A percentile compares a stretch with the other conserved stretches of the same genome.
These are phyloP conservation scores for Colletotrichum sublineola DNA, from an alignment of 2,329 filamentous ascomycete species.

Conservation along the genomic window DNA sequence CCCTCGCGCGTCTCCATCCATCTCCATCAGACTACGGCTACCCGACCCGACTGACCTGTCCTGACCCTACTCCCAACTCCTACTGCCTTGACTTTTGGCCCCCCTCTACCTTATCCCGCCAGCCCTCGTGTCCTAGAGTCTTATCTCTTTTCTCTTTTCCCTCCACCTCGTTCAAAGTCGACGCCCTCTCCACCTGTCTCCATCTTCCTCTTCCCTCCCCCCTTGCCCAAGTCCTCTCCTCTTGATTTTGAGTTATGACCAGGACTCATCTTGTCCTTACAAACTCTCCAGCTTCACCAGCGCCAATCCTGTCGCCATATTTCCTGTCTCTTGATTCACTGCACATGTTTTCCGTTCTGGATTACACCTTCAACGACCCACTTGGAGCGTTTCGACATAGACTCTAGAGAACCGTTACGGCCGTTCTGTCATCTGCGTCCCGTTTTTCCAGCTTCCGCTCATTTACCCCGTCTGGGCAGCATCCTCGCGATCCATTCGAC, in stretches of 20 bases:
- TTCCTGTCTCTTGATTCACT: neutral
- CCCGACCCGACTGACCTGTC: neutral
- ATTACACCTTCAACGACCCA: slow-evolving; percentile 34
- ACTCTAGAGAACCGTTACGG: slow-evolving; percentile 8
- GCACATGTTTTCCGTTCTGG: slow-evolving; percentile 2
- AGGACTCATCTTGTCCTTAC: slow-evolving; percentile 15
- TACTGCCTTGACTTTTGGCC: slow-evolving; percentile 6
- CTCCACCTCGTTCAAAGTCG: slow-evolving; percentile 8
- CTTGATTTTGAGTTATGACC: slow-evolving; percentile 35
- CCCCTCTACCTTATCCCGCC: slow-evolving; percentile 5
- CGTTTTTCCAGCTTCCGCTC: neutral
- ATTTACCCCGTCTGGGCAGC: neutral
- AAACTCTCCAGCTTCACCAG: slow-evolving; percentile 12
- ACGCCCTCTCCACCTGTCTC: slow-evolving; percentile 36
- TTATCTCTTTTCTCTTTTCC: slow-evolving; percentile 42
- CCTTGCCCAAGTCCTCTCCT: slow-evolving; percentile 24
- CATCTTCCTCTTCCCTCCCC: slow-evolving; percentile 22
- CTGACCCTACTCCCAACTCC: neutral
- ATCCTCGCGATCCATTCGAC: neutral
- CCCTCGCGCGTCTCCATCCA: slow-evolving; percentile 3
- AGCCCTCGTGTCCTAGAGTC: slow-evolving; percentile 14
- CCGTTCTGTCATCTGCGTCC: neutral
- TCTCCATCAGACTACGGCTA: slow-evolving; percentile 14
- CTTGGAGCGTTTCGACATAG: slow-evolving; percentile 24
- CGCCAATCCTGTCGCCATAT: neutral